Evolutionary conservation across 768 basidiomycete species (phyloP), one percentile per base, ranked within the genome.

Genomic region (Boletus tylopilopsis): DNA sequence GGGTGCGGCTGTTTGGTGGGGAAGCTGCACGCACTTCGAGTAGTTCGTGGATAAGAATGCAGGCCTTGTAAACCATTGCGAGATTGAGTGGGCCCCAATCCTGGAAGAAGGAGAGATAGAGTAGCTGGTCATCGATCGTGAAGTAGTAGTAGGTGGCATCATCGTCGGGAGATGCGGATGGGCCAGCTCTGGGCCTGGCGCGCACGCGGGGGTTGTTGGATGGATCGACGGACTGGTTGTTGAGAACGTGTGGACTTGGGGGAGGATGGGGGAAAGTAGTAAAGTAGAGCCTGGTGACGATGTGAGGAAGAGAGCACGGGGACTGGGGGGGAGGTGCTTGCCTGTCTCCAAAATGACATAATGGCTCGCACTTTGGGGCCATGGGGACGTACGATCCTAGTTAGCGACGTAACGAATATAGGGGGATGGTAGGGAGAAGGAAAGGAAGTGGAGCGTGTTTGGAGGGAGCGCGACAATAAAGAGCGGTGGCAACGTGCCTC

Each of bases 81-180:
- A 93, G 76, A 64, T 93, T 93, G 46, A 94, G 75, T 25, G 93
- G 93, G 13, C 93, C 93, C 85, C 90, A 94, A 68, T 96, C 93
- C 66, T 92, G 85, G 67, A 88, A 94, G 78, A 96, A 96, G 27
- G 88, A 90, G 56, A 93, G 79, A 73, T 96, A 96, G 58, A 87
- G 78, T 32, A 96, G 78, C 57, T 92, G 87, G 75, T 94, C 87
- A 70, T 96, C 93, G 72, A 95, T 82, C 49, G 88, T 90, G 74
- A 95, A 93, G 72, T 87, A 95, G 71, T 90, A 90, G 68, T 90
- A 90, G 45, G 78, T 76, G 49, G 85, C 81, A 55, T 81, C 76
- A 56, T 87, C 86, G 59, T 92, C 87, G 21, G 85, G 81, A 15
- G 87, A 78, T 22, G 79, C 73, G 36, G 82, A 78, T 27, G 80